These are phyloP conservation scores for Cercospora citrullina DNA, from an alignment of 2,329 filamentous ascomycete species.

Conservation along the genomic window DNA sequence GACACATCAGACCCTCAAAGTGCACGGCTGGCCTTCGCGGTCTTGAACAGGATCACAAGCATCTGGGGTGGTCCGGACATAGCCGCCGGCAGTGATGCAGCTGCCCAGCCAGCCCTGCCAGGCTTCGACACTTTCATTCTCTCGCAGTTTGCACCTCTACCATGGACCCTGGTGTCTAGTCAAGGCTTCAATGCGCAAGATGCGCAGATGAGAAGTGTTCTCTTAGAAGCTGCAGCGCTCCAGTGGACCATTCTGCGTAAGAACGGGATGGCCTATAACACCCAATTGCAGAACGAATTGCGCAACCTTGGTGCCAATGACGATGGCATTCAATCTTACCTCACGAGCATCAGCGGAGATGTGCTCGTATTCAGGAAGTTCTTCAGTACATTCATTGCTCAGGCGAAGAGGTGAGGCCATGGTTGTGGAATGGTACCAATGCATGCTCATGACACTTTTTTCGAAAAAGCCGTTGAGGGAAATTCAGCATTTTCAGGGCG, in stretches of 20 bases:
- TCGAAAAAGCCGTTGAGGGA: not conserved
- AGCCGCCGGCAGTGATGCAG: constrained; percentile 43
- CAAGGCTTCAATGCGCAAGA: constrained; percentile 80
- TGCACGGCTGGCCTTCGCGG: constrained; percentile 74
- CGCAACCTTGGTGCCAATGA: constrained; percentile 64
- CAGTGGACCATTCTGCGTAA: constrained; percentile 91
- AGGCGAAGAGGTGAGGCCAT: constrained; percentile 29
- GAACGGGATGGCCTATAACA: constrained; percentile 78
- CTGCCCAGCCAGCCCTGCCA: constrained; percentile 61
- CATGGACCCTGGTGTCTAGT: constrained; percentile 84
- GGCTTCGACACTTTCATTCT: constrained; percentile 93
- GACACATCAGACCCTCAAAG: constrained; percentile 68
- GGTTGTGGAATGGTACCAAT: not conserved
- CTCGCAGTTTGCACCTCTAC: constrained; percentile 80
- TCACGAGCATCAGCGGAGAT: constrained; percentile 55
- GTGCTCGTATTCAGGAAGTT: constrained; percentile 49
- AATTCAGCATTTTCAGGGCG: constrained; percentile 7
- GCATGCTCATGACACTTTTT: not conserved
- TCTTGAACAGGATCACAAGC: constrained; percentile 77
- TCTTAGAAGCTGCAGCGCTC: constrained; percentile 81
- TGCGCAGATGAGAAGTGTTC: constrained; percentile 82
- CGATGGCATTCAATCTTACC: constrained; percentile 64
- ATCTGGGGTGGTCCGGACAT: constrained; percentile 89
- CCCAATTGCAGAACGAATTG: constrained; percentile 65
- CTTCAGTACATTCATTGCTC: constrained; percentile 47